Conservation (phyloP, 2,329 filamentous ascomycete genomes). For the Diaporthe australafricana region DNA sequence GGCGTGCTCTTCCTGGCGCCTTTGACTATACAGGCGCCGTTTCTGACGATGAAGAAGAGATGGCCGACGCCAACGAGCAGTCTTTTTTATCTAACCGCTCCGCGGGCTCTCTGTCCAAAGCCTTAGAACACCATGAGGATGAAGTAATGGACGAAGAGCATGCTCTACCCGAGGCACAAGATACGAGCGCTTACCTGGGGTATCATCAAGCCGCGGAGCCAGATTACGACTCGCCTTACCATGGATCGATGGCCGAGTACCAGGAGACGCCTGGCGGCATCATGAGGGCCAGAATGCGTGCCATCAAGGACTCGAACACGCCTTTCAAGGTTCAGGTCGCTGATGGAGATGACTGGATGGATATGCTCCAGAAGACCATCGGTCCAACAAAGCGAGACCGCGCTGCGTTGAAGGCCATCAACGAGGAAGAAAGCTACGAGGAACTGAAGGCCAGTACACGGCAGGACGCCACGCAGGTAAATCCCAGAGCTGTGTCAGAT, state of each 20-base stretch:
- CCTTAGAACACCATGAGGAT: conserved; percentile 71
- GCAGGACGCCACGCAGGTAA: conserved; percentile 46
- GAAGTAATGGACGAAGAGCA: conserved; percentile 81
- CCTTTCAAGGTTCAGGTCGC: conserved; percentile 71
- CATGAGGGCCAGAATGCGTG: conserved; percentile 72
- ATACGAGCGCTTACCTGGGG: conserved; percentile 80
- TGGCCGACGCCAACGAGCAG: conserved; percentile 62
- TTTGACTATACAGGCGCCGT: conserved; percentile 74
- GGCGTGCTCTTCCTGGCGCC: conserved; percentile 76
- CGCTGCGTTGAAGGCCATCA: conserved; percentile 71
- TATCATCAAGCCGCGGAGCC: conserved; percentile 83
- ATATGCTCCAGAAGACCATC: conserved; percentile 92
- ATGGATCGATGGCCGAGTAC: conserved; percentile 58
- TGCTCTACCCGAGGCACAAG: conserved; percentile 77
- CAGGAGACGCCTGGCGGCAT: conserved; percentile 70
- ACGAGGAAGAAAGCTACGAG: conserved; percentile 71
- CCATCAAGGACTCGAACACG: conserved; percentile 69
- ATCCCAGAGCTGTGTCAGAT: conserved; percentile 53
- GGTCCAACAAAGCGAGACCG: conserved; percentile 94
- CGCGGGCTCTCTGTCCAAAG: conserved; percentile 80
- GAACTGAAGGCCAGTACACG: conserved; percentile 47
- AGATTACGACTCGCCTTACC: conserved; percentile 64
- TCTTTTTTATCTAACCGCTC: conserved; percentile 96
- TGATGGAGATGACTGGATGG: conserved; percentile 88
- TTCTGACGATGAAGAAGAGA: conserved; percentile 66